Conservation (phyloP, 2,329 filamentous ascomycete species). For the Ophiostoma angusticollis region DNA sequence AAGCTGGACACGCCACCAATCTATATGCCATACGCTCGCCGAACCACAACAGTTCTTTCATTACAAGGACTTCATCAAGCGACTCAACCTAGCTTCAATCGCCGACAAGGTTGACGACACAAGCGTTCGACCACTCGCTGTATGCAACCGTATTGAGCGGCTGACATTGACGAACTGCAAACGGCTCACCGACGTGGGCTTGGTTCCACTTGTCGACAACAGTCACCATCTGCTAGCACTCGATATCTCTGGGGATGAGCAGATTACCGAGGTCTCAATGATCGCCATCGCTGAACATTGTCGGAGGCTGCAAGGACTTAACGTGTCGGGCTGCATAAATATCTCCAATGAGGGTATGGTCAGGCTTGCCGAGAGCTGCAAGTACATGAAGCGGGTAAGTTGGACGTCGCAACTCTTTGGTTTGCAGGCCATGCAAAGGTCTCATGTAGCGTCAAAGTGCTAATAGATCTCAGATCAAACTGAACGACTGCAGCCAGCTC, state of each 20-base stretch:
- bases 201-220: constrained; percentile 65
- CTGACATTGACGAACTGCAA: constrained; percentile 85
- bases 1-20: constrained; percentile 68
- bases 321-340: constrained; percentile 74
- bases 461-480: constrained; percentile 54
- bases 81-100: constrained; percentile 76
- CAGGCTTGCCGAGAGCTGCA: constrained; percentile 67
- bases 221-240: constrained; percentile 75
- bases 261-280: constrained; percentile 74
- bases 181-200: constrained; percentile 69
- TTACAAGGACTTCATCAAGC: constrained; percentile 82
- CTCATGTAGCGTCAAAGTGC: not conserved
- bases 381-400: constrained; percentile 71
- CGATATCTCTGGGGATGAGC: constrained; percentile 75
- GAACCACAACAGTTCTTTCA: constrained; percentile 67
- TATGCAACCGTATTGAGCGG: constrained; percentile 84
- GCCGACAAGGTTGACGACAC: constrained; percentile 71
- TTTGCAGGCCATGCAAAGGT: too few relatives aligned
- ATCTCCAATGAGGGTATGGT: constrained; percentile 81
- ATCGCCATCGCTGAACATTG: constrained; percentile 69
- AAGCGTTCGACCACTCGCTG: constrained; percentile 65
- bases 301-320: constrained; percentile 75
- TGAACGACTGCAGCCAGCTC: constrained; percentile 81
- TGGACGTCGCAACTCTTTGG: too few relatives aligned
- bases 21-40: constrained; percentile 67